A percentile compares a stretch with the other conserved stretches of the same genome.
phyloP scores from a whole-genome alignment of 768 basidiomycete genomes.

The Nevesoporus exiguus region DNA sequence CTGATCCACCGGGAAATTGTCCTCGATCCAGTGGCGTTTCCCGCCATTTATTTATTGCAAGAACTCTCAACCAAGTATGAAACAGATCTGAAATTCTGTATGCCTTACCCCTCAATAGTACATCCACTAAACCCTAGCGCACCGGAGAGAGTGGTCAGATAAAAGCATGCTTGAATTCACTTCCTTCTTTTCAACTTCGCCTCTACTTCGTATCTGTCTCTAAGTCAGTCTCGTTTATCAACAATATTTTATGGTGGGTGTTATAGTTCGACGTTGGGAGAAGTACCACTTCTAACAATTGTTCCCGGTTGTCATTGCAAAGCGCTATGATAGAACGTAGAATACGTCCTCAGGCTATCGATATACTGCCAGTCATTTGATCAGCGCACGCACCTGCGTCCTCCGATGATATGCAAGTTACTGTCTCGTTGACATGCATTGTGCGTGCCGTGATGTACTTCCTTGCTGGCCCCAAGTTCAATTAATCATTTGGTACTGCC shows the following conservation, averaged over 20 bases:
- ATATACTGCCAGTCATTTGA: neutral
- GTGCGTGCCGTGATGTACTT: neutral
- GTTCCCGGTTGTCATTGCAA: neutral
- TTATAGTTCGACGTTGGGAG: neutral
- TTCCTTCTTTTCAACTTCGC: neutral
- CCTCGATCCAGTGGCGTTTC: constrained; percentile 5
- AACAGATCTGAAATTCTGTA: neutral
- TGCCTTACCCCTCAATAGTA: neutral
- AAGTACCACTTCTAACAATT: neutral
- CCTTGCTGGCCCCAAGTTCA: neutral
- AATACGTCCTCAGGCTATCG: neutral
- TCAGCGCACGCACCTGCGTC: neutral
- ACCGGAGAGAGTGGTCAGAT: neutral
- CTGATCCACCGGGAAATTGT: neutral
- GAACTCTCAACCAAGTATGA: neutral
- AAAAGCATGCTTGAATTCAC: neutral
- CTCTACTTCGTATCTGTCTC: neutral
- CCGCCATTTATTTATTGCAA: constrained; percentile 3
- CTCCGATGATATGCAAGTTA: neutral
- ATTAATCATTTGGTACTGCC: neutral
- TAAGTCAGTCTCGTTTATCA: neutral
- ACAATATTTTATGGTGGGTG: constrained; percentile 10
- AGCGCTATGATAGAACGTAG: neutral
- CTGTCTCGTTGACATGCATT: neutral
- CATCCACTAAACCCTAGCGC: neutral